Percentiles rank a stretch among this genome's conserved stretches.
These are phyloP conservation scores for Anethum foeniculum DNA, from an alignment of 140 eudicot genomes.

Conservation along the genomic window DNA sequence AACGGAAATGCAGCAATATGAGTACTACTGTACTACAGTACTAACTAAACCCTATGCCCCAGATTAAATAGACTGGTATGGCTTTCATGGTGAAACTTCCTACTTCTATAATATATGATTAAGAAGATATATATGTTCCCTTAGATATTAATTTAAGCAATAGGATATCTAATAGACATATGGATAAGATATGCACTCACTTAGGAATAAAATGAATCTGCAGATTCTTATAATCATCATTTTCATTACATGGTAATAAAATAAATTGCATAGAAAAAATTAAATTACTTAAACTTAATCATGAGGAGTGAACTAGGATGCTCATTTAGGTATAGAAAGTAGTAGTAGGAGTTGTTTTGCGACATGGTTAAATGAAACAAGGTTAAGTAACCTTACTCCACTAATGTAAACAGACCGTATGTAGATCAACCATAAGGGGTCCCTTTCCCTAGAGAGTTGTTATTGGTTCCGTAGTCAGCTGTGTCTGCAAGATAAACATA, in stretches of 20 bases:
- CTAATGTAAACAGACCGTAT: background rate
- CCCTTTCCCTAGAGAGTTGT: conserved; percentile 1
- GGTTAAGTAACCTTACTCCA: background rate
- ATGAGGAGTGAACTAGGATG: background rate
- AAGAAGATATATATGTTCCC: background rate
- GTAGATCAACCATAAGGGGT: background rate
- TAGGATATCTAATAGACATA: background rate
- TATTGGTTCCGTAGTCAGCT: background rate
- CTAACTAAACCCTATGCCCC: background rate
- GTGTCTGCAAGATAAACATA: background rate
- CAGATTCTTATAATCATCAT: background rate
- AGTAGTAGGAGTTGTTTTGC: background rate
- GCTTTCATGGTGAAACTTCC: background rate
- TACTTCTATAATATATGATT: background rate
- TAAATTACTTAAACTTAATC: background rate
- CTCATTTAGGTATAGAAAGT: background rate
- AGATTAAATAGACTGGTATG: background rate
- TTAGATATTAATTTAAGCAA: background rate
- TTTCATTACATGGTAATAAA: background rate
- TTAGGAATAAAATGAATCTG: background rate
- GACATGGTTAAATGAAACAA: background rate
- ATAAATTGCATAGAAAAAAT: background rate
- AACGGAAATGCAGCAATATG: too few species aligned
- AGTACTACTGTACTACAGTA: too few species aligned
- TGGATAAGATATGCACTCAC: background rate